phyloP scores from a whole-genome alignment of 306 rosid species.

The Mimosa pudica region DNA sequence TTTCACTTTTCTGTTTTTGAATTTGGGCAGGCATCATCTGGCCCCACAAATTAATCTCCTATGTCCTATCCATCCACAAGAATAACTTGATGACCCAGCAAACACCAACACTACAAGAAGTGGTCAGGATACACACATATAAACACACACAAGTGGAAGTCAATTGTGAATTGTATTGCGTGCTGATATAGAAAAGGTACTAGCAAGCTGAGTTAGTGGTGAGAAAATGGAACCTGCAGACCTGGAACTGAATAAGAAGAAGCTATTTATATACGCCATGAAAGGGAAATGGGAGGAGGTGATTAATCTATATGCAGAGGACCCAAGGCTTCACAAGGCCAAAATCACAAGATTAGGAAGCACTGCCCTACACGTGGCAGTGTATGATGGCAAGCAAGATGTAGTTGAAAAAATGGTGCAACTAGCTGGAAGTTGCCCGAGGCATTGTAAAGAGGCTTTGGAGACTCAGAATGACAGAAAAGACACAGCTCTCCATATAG shows the following conservation, averaged over 20 bases:
- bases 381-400: constrained; percentile 37
- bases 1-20: neutral
- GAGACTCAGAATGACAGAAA: constrained; percentile 9
- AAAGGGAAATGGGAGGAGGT: constrained; percentile 45
- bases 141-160: neutral
- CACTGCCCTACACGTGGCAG: constrained; percentile 59
- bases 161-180: neutral
- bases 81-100: constrained; percentile 3
- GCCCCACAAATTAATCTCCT: neutral
- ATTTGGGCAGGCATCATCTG: neutral
- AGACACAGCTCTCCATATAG: constrained; percentile 52
- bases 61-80: neutral
- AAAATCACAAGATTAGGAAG: constrained; percentile 32
- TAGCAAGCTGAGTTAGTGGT: neutral
- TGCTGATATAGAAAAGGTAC: neutral
- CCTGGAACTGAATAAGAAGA: neutral
- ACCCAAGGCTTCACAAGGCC: constrained; percentile 14
- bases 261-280: constrained; percentile 33
- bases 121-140: neutral
- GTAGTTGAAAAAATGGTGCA: constrained; percentile 24
- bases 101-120: neutral
- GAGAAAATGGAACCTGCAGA: neutral
- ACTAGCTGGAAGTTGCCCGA: too few species aligned
- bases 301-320: neutral
- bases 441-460: neutral